A percentile compares a stretch with the other conserved stretches of the same genome.
phyloP scores from a whole-genome alignment of 75 land plant genomes.

The Pseudotsuga menziesii region DNA sequence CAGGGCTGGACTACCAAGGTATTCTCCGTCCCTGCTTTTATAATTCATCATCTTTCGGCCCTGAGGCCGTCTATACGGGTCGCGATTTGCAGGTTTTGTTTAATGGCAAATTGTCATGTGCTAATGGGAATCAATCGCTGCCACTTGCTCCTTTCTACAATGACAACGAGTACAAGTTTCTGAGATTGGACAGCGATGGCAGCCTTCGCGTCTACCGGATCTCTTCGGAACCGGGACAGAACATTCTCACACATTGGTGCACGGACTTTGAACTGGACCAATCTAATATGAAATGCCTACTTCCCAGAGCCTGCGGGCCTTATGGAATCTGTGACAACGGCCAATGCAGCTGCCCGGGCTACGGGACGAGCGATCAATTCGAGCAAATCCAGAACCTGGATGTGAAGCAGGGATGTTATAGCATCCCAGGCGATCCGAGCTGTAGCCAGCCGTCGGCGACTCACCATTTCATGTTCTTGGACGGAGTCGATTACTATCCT shows the following conservation, averaged over 20 bases:
- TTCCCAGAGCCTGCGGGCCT: conserved; percentile 25
- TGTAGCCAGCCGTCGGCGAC: neutral
- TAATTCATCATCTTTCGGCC: neutral
- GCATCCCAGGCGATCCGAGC: neutral
- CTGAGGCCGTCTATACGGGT: neutral
- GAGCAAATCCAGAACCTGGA: neutral
- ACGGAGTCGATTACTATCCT: conserved; percentile 6
- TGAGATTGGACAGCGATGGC: conserved; percentile 9
- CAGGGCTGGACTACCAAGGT: conserved; percentile 6
- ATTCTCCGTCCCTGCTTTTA: neutral
- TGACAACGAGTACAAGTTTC: neutral
- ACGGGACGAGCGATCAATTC: neutral
- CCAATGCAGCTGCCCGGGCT: conserved; percentile 20
- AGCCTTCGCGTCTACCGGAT: neutral
- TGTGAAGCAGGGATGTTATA: neutral
- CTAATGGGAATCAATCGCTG: neutral
- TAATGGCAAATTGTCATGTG: neutral
- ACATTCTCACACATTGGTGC: neutral
- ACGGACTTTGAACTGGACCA: neutral
- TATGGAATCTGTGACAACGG: conserved; percentile 25
- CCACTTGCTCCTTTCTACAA: neutral
- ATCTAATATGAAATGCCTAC: neutral
- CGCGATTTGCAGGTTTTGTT: neutral
- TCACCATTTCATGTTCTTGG: neutral
- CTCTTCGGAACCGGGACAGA: neutral